Evolutionary conservation across 208 protist genomes (phyloP).

Genomic region (Trypanosoma melophagium): DNA sequence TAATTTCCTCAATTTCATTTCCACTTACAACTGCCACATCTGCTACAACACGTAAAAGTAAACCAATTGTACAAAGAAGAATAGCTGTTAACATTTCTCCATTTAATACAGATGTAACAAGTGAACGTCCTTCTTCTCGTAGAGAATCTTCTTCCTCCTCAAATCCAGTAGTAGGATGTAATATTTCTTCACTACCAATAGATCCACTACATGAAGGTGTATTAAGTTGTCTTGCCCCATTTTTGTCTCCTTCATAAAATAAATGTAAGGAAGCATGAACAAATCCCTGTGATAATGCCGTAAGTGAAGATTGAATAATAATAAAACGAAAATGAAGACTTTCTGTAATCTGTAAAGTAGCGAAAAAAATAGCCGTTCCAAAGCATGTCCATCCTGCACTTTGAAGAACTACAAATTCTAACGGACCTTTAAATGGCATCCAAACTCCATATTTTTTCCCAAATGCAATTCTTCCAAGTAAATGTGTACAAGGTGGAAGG

Average conservation of each 20-base stretch:
- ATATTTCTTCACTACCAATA: conserved; percentile 7
- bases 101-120: conserved; percentile 51
- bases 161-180: not conserved
- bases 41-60: conserved; percentile 55
- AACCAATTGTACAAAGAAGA: conserved; percentile 41
- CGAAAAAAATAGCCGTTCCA: conserved; percentile 56
- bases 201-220: not conserved
- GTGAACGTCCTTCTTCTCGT: conserved; percentile 11
- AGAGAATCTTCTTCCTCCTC: conserved; percentile 7
- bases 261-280: conserved; percentile 67
- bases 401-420: conserved; percentile 66
- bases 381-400: conserved; percentile 59
- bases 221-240: not conserved
- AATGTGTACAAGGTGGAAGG: conserved; percentile 63
- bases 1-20: conserved; percentile 18
- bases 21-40: conserved; percentile 31
- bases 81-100: conserved; percentile 65
- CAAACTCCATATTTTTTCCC: conserved; percentile 61
- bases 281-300: conserved; percentile 59
- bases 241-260: conserved; percentile 37
- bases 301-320: conserved; percentile 40
- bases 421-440: conserved; percentile 54
- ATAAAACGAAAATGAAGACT: conserved; percentile 37
- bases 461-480: conserved; percentile 60
- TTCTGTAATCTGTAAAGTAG: conserved; percentile 56